Conservation (phyloP, 1,284 basidiomycete species). For the Ceratorhiza oryzae-sativae region DNA sequence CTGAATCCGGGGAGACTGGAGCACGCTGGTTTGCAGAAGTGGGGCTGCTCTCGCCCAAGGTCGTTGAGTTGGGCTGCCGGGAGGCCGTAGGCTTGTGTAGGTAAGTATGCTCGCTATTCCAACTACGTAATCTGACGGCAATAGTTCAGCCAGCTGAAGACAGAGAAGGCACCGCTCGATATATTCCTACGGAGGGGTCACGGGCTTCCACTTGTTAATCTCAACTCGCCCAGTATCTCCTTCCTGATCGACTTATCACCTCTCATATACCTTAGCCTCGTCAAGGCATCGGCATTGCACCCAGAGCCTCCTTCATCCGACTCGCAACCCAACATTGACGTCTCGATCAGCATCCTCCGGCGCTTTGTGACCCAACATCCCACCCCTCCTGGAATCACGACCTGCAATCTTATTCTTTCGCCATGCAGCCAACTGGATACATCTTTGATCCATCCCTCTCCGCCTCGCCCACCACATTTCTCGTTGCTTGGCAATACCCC, state of each 20-base stretch:
- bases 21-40: constrained; percentile 76
- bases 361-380: constrained; percentile 54
- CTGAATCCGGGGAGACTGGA: constrained; percentile 46
- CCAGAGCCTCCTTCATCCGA: constrained; percentile 44
- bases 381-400: constrained; percentile 57
- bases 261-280: constrained; percentile 66
- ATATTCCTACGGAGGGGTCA: constrained; percentile 69
- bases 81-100: constrained; percentile 62
- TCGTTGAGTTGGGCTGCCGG: constrained; percentile 59
- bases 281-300: constrained; percentile 51
- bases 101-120: constrained; percentile 54
- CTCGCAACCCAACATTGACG: constrained; percentile 58
- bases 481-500: neutral
- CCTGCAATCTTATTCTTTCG: constrained; percentile 64
- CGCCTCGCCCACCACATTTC: constrained; percentile 24
- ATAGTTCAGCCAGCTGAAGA: constrained; percentile 14
- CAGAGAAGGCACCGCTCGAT: constrained; percentile 61
- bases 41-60: constrained; percentile 59
- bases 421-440: constrained; percentile 46
- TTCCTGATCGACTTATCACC: constrained; percentile 75
- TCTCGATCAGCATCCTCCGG: constrained; percentile 60
- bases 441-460: neutral
- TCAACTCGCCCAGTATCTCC: constrained; percentile 68
- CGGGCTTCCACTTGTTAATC: constrained; percentile 70
- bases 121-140: neutral